A percentile compares a stretch with the other conserved stretches of the same genome.
These are phyloP conservation scores for Phaeosphaeria sp. DNA, from an alignment of 2,329 filamentous ascomycete genomes.

Conservation along the genomic window DNA sequence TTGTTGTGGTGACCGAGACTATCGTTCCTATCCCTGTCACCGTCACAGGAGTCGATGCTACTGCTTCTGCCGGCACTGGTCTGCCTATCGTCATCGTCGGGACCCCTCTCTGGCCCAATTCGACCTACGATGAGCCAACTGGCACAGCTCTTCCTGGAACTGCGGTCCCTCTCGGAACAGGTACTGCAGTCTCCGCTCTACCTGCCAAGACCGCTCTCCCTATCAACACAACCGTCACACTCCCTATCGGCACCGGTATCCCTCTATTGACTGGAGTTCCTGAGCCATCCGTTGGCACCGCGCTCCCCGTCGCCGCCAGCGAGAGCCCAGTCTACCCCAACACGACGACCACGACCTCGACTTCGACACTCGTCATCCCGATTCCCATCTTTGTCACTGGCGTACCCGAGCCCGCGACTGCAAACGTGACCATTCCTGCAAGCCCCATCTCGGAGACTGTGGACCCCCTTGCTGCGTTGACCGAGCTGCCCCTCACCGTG, in stretches of 20 bases:
- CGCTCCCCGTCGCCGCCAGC: conserved; percentile 1
- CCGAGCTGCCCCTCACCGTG: conserved; percentile 1
- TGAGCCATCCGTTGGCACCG: not conserved
- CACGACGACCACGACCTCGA: conserved; percentile 6
- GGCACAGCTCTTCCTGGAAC: conserved; percentile 5
- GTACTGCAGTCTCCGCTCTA: not conserved
- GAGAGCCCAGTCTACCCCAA: conserved; percentile 15
- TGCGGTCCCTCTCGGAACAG: conserved; percentile 2
- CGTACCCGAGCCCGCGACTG: not conserved
- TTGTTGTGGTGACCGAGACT: conserved; percentile 9
- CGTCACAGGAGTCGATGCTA: conserved; percentile 6
- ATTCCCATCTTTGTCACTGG: conserved; percentile 7
- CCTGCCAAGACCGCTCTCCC: conserved; percentile 1
- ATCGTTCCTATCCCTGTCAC: conserved; percentile 2
- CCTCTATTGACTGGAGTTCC: not conserved
- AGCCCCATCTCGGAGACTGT: not conserved
- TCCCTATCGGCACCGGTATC: not conserved
- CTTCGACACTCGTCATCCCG: conserved; percentile 3
- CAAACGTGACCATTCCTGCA: not conserved
- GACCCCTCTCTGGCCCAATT: conserved; percentile 10
- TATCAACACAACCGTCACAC: not conserved
- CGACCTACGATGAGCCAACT: conserved; percentile 11
- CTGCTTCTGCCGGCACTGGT: conserved; percentile 11
- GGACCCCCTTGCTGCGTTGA: not conserved
- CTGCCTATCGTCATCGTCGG: conserved; percentile 8